Conservation (phyloP, 2,329 filamentous ascomycete species). For the Colletotrichum melonis region DNA sequence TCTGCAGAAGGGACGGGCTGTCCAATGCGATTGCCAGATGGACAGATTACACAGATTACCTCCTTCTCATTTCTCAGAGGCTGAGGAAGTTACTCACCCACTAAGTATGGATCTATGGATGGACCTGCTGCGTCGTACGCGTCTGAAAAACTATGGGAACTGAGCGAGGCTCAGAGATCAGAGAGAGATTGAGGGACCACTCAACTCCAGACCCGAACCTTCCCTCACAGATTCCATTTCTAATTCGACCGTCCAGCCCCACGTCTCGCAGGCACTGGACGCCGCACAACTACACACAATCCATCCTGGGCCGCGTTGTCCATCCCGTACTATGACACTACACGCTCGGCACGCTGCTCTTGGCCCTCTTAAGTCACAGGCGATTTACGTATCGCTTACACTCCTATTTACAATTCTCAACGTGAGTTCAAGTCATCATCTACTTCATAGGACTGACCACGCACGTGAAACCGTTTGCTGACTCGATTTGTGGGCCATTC, state of each 20-base stretch:
- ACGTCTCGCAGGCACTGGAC: not conserved
- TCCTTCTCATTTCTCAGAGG: not conserved
- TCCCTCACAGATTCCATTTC: not conserved
- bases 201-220: not conserved
- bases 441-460: not conserved
- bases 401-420: not conserved
- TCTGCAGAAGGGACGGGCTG: not conserved
- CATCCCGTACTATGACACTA: not conserved
- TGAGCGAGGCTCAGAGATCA: not conserved
- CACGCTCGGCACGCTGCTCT: not conserved
- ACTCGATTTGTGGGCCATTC: slow-evolving; percentile 27
- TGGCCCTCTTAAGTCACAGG: not conserved
- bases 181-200: not conserved
- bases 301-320: not conserved
- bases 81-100: not conserved
- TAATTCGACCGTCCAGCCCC: not conserved
- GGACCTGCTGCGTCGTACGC: no score
- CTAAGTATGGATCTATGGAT: not conserved
- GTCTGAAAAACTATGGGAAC: not conserved
- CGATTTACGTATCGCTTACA: not conserved
- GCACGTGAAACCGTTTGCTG: slow-evolving; percentile 31
- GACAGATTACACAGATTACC: not conserved
- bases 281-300: not conserved
- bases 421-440: not conserved
- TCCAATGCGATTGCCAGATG: slow-evolving; percentile 13